Base-by-base conservation (phyloP, 768 basidiomycete genomes). In the Boletus bicolor region DNA sequence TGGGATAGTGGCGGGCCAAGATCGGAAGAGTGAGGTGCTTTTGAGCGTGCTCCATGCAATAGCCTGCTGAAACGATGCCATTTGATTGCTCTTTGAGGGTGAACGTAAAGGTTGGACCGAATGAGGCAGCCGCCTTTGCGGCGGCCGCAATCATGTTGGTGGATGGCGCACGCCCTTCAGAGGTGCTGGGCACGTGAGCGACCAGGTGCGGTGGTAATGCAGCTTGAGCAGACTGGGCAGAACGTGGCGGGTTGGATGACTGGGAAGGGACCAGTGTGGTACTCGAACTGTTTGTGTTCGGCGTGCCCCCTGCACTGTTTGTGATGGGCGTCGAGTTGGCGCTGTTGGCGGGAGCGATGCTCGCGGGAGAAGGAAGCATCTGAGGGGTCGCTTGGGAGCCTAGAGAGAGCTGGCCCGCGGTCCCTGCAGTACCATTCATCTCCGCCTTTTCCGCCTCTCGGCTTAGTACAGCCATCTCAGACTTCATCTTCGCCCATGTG, bases 341-440 rank as follows among this genome's bases (percentile, higher is more conserved):
- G 63, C 89, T 91, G 61, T 78, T 84, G 7, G 82, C 76, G 15
- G 85, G 76, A 12, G 77, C 82, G 54, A 85, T 84, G 66, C 85
- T 87, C 10, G 84, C 87, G 2, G 87, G 87, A 36, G 88, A 90
- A 37, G 88, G 89, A 44, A 91, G 82, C 89, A 89, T 89, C 34
- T 83, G 82, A 34, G 87, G 87, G 0, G 85, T 84, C 7, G 71
- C 65, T 50, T 78, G 74, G 39, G 69, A 66, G 55, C 55, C 48
- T 17, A 64, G 55, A 19, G 68, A 49, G 43, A 69, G 68, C 51
- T 66, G 68, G 30, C 64, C 59, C 51, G 66, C 58, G 56, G 61
- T 52, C 0, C 63, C 61, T 54, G 62, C 62, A 51, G 58, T 51
- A 28, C 68, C 68, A 46, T 64, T 69, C 68, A 71, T 70, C 58